Conservation (phyloP, 2,329 filamentous ascomycete species). For the Epichloe glyceriae region DNA sequence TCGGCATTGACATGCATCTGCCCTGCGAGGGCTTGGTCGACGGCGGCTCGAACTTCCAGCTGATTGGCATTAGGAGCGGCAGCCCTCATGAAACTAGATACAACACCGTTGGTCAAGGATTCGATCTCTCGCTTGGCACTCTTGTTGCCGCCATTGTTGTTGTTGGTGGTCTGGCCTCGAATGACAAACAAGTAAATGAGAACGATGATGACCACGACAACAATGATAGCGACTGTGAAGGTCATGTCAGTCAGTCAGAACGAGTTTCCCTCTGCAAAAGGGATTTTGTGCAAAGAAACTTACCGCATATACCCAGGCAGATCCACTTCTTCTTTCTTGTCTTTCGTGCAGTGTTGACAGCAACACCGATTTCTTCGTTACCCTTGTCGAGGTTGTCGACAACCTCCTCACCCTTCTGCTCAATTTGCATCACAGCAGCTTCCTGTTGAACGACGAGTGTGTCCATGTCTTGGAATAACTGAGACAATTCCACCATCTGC, state of each 20-base stretch:
- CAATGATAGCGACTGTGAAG: conserved; percentile 34
- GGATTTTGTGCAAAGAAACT: conserved; percentile 12
- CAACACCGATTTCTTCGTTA: conserved; percentile 70
- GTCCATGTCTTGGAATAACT: conserved; percentile 85
- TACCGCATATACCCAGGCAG: conserved; percentile 64
- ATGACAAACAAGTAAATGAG: conserved; percentile 34
- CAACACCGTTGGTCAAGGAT: conserved; percentile 4
- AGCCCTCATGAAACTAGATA: neutral
- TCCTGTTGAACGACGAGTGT: conserved; percentile 79
- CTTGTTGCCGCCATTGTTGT: conserved; percentile 15
- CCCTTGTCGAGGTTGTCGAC: conserved; percentile 74
- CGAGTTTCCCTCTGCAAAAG: neutral
- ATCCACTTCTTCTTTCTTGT: conserved; percentile 95
- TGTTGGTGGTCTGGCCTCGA: conserved; percentile 15
- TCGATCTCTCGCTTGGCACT: conserved; percentile 18
- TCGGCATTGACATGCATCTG: conserved; percentile 9
- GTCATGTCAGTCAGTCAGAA: neutral
- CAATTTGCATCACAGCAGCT: conserved; percentile 64
- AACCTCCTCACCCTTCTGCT: conserved; percentile 76
- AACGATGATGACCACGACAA: conserved; percentile 38
- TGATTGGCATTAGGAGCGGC: neutral
- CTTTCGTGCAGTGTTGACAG: conserved; percentile 66
- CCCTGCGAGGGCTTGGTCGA: conserved; percentile 5
- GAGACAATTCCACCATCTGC: conserved; percentile 75
- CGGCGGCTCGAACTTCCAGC: conserved; percentile 2